phyloP scores from a whole-genome alignment of 2,329 filamentous ascomycete genomes.

The Cyclaneusma minus region DNA sequence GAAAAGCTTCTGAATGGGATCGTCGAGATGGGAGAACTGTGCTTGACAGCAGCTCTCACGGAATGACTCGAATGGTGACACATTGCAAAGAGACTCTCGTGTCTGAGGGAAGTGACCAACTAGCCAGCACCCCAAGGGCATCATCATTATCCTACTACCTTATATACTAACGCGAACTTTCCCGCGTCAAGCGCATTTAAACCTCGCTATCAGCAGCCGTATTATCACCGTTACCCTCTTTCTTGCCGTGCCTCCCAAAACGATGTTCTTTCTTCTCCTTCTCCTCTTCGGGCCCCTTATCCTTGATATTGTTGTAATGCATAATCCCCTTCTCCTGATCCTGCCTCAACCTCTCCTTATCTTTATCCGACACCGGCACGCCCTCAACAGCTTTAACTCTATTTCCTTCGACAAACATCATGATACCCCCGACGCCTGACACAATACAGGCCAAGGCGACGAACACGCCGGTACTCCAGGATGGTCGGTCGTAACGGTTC shows the following conservation, averaged over 20 bases:
- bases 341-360: constrained; percentile 30
- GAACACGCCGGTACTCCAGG: constrained; percentile 67
- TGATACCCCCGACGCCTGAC: constrained; percentile 50
- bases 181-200: too few species aligned
- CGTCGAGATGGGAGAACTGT: too few species aligned
- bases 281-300: constrained; percentile 31
- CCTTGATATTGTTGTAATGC: constrained; percentile 42
- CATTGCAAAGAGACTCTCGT: too few species aligned
- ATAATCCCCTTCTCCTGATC: constrained; percentile 39
- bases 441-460: constrained; percentile 59
- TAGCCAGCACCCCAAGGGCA: too few species aligned
- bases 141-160: too few species aligned
- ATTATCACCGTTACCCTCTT: too few species aligned
- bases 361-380: constrained; percentile 42
- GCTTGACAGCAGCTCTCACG: too few species aligned
- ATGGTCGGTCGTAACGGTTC: constrained; percentile 57
- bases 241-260: background rate
- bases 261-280: constrained; percentile 14
- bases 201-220: too few species aligned
- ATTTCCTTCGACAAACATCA: constrained; percentile 59
- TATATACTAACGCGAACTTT: too few species aligned
- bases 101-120: too few species aligned
- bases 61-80: too few species aligned
- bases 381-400: constrained; percentile 58
- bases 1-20: too few species aligned